Evolutionary conservation across 768 basidiomycete species (phyloP), one percentile per base, ranked within the genome.

Genomic region (Imleria badia): DNA sequence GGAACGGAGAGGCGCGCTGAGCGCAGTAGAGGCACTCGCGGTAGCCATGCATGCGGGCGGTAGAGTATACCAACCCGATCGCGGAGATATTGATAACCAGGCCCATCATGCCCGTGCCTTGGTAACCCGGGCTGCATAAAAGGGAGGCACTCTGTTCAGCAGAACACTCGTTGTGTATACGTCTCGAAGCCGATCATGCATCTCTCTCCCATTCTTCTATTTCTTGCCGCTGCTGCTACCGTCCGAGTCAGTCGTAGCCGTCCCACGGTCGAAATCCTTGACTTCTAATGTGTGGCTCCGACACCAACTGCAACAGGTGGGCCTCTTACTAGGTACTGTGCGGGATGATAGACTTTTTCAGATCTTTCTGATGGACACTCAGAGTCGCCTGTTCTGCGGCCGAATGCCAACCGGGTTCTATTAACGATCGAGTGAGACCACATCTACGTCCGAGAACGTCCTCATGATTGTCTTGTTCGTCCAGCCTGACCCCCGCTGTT

Each of bases 401-500:
- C 73, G 39, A 71, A 72, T 23, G 77, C 73, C 52, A 82, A 75
- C 56, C 73, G 73, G 36, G 73, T 89, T 22, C 74, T 89, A 20
- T 72, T 89, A 48, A 87, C 87, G n/a, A 86, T 89, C 65, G 86
- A 89, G 86, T 88, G 64, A 51, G 79, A 56, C 50, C 23, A 38
- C 35, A 13, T 48, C 47, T 23, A 20, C n/a, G 5, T 48, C 55
- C 35, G 23, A 61, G 52, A 43, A 55, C 14, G 43, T 35, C 43
- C 36, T 57, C 58, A 52, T 52, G 66, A 66, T 72, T 54, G 65
- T 49, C 51, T 54, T 52, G 29, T 54, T 48, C 50, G 46, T 58
- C 30, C 60, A 94, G 94, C 73, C 72, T 92, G 50, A 89, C 92
- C 14, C 73, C 86, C 41, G 75, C 84, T 48, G 89, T 94, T 35